A percentile compares a stretch with the other conserved stretches of the same genome.
These are phyloP conservation scores for Oenanthe sinensis DNA, from an alignment of 129 eudicot species.

Conservation along the genomic window DNA sequence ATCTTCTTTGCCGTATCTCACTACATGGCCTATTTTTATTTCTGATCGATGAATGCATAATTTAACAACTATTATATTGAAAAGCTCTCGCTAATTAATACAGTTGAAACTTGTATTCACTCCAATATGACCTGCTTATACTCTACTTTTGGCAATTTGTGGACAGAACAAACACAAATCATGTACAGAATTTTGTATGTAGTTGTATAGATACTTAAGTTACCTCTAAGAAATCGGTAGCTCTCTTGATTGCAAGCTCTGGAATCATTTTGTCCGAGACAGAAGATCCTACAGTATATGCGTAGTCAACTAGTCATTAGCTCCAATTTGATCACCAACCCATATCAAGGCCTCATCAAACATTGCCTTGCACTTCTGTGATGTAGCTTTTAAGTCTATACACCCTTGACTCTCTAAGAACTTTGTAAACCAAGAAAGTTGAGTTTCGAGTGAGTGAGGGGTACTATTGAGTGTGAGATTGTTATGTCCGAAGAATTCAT, in stretches of 20 bases:
- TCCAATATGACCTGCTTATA: neutral
- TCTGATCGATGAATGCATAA: neutral
- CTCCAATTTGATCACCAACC: constrained; percentile 98
- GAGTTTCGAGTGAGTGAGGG: constrained; percentile 58
- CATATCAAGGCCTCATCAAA: constrained; percentile 74
- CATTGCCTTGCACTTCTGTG: constrained; percentile 36
- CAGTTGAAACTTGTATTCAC: neutral
- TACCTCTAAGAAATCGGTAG: constrained; percentile 59
- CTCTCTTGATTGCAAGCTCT: constrained; percentile 46
- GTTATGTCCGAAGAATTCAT: constrained; percentile 54
- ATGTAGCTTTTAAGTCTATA: constrained; percentile 16
- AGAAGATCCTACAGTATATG: constrained; percentile 48
- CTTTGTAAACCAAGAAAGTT: constrained; percentile 57
- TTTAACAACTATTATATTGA: neutral
- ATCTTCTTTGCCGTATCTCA: neutral
- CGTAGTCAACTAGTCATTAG: constrained; percentile 53
- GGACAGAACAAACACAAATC: neutral
- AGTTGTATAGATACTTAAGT: neutral
- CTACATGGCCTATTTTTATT: neutral
- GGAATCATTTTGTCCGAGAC: constrained; percentile 42
- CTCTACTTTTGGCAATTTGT: neutral
- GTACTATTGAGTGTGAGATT: constrained; percentile 46
- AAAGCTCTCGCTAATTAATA: neutral
- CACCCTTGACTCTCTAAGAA: constrained; percentile 39
- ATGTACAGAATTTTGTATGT: neutral